Evolutionary conservation across 2,329 filamentous ascomycete genomes (phyloP), one percentile per base, ranked within the genome.

Genomic region (Bretziella fagacearum): DNA sequence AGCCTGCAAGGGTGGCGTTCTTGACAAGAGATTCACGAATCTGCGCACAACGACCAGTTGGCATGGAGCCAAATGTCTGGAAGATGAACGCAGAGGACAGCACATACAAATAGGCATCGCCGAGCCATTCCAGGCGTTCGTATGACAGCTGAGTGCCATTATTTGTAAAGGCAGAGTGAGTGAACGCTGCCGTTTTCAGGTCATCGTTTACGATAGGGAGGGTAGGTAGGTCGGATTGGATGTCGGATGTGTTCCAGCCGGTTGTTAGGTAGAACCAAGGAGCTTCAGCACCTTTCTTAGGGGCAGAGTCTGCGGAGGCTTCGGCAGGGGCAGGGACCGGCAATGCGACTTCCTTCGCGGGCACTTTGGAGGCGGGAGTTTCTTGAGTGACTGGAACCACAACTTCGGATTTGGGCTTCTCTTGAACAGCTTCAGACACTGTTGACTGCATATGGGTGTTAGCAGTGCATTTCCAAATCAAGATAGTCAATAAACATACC

Each of bases 41-140:
- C 53, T 86, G 81, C 7, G 81, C 79, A 55, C 78, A 76, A 51
- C 77, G 72, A 2, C 86, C 86, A 0, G 81, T 69, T 0, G 74
- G 58, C 7, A 84, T 65, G 10, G 70, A 63, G 1, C 70, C 69
- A 56, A 87, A 91, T 6, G 75, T 82, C 49, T 77, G 66, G 60
- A 77, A 84, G 51, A 96, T 81, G 44, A 93, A 69, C 15, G 76
- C 72, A 0, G 82, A 79, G 4, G 86, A 75, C 40, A 86, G 76
- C 44, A 86, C 63, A 56, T 93, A 82, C 44, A 93, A 67, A 55
- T 89, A 89, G 17, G 84, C 81, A 59, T 96, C 89, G 5, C 89
- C 89, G 6, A 94, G 69, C 64, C 89, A 86, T 61, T 96, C 89
- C 5, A 95, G 73, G 15, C 76, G 74, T 56, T 95, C 87, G 60